Evolutionary conservation across 2,329 filamentous ascomycete genomes (phyloP).

Genomic region (Paramyrothecium sp.): DNA sequence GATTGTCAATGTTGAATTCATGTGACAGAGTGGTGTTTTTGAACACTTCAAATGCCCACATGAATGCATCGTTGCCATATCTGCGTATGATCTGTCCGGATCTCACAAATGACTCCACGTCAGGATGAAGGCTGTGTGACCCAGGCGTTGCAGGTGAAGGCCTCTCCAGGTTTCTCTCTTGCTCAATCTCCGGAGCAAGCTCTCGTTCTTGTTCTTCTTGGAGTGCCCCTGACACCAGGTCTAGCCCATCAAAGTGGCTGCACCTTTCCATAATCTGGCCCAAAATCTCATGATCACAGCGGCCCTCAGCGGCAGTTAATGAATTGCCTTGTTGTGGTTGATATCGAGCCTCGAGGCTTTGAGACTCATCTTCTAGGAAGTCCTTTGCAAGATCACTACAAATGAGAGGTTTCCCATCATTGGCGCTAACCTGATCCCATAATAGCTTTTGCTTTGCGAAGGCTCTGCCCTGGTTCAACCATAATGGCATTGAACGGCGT

Average conservation of each 20-base stretch:
- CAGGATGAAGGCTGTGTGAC: not conserved
- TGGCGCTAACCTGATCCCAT: not conserved
- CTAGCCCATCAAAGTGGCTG: not conserved
- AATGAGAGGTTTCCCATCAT: not conserved
- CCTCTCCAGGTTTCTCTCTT: constrained; percentile 1
- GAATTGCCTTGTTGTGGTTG: not conserved
- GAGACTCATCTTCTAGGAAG: constrained; percentile 2
- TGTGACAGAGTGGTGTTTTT: not conserved
- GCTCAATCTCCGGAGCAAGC: constrained; percentile 2
- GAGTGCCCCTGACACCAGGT: not conserved
- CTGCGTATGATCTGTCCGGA: not conserved
- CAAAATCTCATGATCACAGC: not conserved
- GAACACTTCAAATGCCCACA: constrained; percentile 1
- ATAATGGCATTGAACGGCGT: constrained; percentile 1
- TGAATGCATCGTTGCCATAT: not conserved
- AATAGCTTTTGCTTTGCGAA: not conserved
- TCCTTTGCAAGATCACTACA: not conserved
- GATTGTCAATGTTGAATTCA: not conserved
- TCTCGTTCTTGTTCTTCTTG: constrained; percentile 6
- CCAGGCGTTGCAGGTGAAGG: not conserved
- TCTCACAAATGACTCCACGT: not conserved
- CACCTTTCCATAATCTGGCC: not conserved
- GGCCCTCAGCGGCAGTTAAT: too few species aligned
- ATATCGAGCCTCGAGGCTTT: not conserved
- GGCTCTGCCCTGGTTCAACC: not conserved